Percentiles rank a stretch among this genome's conserved stretches.
These are phyloP conservation scores for Bryoglossum gracile DNA, from an alignment of 495 filamentous ascomycete genomes.

Conservation along the genomic window DNA sequence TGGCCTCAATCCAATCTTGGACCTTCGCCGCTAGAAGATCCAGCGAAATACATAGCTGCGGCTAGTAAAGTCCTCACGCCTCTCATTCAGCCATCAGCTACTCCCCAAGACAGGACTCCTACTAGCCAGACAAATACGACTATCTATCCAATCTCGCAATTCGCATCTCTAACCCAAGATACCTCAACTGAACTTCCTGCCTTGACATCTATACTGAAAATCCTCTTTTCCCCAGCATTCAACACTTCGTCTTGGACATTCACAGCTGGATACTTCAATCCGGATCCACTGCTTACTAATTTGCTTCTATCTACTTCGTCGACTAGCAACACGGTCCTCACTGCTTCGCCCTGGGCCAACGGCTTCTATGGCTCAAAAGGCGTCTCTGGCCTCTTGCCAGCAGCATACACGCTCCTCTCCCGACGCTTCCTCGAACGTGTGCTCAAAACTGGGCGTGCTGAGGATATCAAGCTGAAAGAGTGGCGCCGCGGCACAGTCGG, in stretches of 20 bases:
- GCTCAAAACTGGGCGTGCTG: conserved; percentile 48
- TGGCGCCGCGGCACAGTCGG: conserved; percentile 81
- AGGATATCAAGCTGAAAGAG: conserved; percentile 67
- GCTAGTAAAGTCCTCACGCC: conserved; percentile 58
- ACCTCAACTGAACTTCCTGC: conserved; percentile 83
- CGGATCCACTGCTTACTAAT: conserved; percentile 69
- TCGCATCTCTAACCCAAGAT: conserved; percentile 68
- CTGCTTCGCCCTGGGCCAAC: conserved; percentile 91
- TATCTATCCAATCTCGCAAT: conserved; percentile 78
- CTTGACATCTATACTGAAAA: conserved; percentile 63
- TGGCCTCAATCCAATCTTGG: conserved; percentile 76
- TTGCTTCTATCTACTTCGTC: conserved; percentile 68
- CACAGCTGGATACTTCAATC: conserved; percentile 98
- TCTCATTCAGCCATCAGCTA: conserved; percentile 47
- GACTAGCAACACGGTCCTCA: conserved; percentile 69
- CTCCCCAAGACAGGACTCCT: conserved; percentile 8
- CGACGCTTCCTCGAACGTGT: conserved; percentile 72
- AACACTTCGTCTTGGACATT: conserved; percentile 78
- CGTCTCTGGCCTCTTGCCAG: conserved; percentile 80
- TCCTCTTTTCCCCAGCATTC: conserved; percentile 53
- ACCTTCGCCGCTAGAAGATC: conserved; percentile 61
- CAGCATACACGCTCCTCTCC: conserved; percentile 83
- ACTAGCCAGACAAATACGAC: conserved; percentile 49
- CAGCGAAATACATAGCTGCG: conserved; percentile 57
- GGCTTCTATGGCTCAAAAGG: conserved; percentile 90